phyloP scores from a whole-genome alignment of 805 yeast species.

The Pichia cephalocereana region DNA sequence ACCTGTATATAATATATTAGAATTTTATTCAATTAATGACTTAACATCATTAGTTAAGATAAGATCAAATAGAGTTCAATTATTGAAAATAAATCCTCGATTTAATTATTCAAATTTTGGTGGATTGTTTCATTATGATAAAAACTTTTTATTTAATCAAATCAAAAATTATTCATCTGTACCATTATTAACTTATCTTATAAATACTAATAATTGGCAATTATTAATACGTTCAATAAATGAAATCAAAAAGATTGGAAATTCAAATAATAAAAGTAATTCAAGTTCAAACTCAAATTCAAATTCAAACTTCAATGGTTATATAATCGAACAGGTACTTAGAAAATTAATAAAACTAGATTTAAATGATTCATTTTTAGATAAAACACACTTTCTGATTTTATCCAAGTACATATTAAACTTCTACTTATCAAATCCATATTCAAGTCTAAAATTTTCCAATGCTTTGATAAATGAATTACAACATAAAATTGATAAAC shows the following conservation, averaged over 20 bases:
- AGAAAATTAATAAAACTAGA: not conserved
- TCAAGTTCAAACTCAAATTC: no score
- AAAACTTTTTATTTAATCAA: not conserved
- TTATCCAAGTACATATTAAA: slow-evolving; percentile 7
- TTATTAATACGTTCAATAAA: slow-evolving; percentile 7
- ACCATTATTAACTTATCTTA: not conserved
- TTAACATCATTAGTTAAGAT: not conserved
- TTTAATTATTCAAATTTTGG: not conserved
- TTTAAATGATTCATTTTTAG: not conserved
- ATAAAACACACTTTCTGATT: slow-evolving; percentile 2
- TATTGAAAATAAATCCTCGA: not conserved
- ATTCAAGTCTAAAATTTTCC: slow-evolving; percentile 1
- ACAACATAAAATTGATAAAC: slow-evolving; percentile 7
- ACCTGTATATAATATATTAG: not conserved
- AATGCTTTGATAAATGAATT: slow-evolving; percentile 6
- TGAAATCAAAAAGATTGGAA: not conserved
- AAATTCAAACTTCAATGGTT: not conserved
- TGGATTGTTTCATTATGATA: not conserved
- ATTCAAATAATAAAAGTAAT: not conserved
- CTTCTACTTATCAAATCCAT: not conserved
- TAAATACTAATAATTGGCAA: slow-evolving; percentile 5
- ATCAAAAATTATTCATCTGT: not conserved
- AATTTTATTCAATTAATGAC: not conserved
- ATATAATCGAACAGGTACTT: not conserved
- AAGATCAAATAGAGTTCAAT: not conserved